Conservation (phyloP, 345 rosid species). For the Acer yangbiense region DNA sequence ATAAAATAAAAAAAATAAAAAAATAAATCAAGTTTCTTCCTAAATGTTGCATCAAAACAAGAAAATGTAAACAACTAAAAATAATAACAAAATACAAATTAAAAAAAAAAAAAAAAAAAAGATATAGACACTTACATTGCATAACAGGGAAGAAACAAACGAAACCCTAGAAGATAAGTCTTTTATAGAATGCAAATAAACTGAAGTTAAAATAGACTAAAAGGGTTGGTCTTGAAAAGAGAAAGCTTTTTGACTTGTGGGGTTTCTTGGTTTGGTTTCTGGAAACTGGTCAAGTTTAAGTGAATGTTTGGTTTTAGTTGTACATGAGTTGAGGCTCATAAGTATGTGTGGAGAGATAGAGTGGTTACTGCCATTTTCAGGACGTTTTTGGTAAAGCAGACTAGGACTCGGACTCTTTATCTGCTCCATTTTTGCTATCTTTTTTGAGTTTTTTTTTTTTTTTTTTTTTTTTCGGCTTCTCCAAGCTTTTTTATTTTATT, state of each 20-base stretch:
- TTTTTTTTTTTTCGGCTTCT: not conserved
- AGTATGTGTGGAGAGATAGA: not conserved
- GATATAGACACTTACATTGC: slow-evolving; percentile 6
- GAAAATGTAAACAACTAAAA: not conserved
- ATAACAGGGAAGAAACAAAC: slow-evolving; percentile 22
- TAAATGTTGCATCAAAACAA: not conserved
- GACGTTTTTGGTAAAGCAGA: slow-evolving; percentile 20
- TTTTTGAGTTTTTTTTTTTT: not conserved
- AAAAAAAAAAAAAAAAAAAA: not conserved
- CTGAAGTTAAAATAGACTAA: not conserved
- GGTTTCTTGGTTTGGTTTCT: slow-evolving; percentile 7
- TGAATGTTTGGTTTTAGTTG: not conserved
- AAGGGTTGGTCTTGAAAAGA: not conserved
- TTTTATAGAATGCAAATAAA: not conserved
- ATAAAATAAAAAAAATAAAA: not conserved
- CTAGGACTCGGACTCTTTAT: slow-evolving; percentile 11
- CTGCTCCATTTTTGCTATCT: slow-evolving; percentile 33
- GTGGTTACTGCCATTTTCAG: slow-evolving; percentile 22
- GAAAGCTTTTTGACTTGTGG: not conserved
- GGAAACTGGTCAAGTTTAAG: slow-evolving; percentile 8
- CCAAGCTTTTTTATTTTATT: not conserved
- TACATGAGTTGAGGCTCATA: not conserved
- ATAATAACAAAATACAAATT: not conserved
- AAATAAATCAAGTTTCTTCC: not conserved
- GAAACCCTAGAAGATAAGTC: slow-evolving; percentile 28